phyloP scores from a whole-genome alignment of 2,329 filamentous ascomycete species.

The Penicillium sp. region DNA sequence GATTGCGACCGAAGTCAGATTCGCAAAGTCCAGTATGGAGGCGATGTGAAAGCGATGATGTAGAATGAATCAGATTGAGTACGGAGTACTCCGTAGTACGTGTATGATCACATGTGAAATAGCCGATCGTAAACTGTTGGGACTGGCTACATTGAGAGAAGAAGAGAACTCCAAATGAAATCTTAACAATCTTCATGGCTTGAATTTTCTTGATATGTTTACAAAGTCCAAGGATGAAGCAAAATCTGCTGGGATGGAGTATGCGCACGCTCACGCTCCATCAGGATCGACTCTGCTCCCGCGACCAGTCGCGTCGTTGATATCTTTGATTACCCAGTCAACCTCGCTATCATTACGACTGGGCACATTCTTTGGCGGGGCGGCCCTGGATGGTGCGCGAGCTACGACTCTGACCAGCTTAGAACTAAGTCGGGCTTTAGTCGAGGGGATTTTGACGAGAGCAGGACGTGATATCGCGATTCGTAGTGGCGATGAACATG shows the following conservation, averaged over 20 bases:
- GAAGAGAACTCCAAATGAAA: no score
- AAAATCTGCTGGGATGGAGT: background rate
- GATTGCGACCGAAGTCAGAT: constrained; percentile 37
- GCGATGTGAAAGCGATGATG: constrained; percentile 36
- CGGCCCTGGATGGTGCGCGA: constrained; percentile 45
- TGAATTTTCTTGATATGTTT: background rate
- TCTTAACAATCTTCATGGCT: background rate
- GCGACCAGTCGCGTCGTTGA: constrained; percentile 42
- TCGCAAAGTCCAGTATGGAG: constrained; percentile 36
- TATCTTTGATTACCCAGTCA: constrained; percentile 46
- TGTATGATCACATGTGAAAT: constrained; percentile 7
- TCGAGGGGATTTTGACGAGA: constrained; percentile 45
- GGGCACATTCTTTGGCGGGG: constrained; percentile 44
- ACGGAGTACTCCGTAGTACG: background rate
- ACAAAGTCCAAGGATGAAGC: background rate
- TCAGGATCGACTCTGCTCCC: constrained; percentile 43
- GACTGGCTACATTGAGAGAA: background rate
- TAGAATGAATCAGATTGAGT: constrained; percentile 14
- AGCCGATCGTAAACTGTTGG: background rate
- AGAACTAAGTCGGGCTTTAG: constrained; percentile 45
- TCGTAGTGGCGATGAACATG: constrained; percentile 49
- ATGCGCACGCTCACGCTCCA: background rate
- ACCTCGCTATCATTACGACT: constrained; percentile 46
- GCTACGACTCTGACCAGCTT: constrained; percentile 46
- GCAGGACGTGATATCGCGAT: constrained; percentile 46